These are phyloP conservation scores for Pythium aquatile DNA, from an alignment of 352 stramenopile genomes.

Conservation along the genomic window DNA sequence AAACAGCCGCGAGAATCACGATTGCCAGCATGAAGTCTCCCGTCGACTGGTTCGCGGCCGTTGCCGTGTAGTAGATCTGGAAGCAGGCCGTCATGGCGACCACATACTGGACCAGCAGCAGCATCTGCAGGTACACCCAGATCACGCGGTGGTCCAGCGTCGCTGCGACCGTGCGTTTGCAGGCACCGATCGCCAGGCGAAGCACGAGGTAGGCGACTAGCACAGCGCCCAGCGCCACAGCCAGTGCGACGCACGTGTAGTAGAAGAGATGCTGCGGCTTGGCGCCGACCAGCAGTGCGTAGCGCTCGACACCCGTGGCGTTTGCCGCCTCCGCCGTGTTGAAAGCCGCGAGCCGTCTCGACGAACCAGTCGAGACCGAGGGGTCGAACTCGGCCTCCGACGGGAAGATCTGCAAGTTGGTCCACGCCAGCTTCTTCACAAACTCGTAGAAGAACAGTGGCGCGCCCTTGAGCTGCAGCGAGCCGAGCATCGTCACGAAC, in stretches of 20 bases:
- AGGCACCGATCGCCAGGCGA: conserved; percentile 26
- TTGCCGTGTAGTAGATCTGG: conserved; percentile 36
- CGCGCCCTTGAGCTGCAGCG: conserved; percentile 39
- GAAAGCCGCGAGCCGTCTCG: neutral
- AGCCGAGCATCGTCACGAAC: conserved; percentile 47
- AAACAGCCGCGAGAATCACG: conserved; percentile 24
- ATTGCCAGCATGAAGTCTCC: conserved; percentile 24
- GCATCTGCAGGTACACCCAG: conserved; percentile 38
- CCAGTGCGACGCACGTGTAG: conserved; percentile 41
- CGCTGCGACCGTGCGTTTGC: conserved; percentile 23
- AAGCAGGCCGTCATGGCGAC: conserved; percentile 49
- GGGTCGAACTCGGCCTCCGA: conserved; percentile 18
- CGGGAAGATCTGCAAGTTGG: conserved; percentile 49
- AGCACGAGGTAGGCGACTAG: conserved; percentile 34
- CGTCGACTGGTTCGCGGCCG: conserved; percentile 7
- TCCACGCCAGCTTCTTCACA: conserved; percentile 48
- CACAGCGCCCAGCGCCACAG: conserved; percentile 26
- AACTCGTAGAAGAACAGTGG: conserved; percentile 51
- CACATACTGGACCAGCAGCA: conserved; percentile 45
- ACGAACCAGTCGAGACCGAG: neutral
- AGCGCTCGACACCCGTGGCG: conserved; percentile 17
- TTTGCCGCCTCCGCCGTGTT: conserved; percentile 26
- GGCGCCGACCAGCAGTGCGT: conserved; percentile 22
- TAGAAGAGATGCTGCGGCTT: conserved; percentile 45
- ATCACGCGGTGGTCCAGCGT: conserved; percentile 43